Conservation (phyloP, 2,329 filamentous ascomycete species). For the Oidium heveae region DNA sequence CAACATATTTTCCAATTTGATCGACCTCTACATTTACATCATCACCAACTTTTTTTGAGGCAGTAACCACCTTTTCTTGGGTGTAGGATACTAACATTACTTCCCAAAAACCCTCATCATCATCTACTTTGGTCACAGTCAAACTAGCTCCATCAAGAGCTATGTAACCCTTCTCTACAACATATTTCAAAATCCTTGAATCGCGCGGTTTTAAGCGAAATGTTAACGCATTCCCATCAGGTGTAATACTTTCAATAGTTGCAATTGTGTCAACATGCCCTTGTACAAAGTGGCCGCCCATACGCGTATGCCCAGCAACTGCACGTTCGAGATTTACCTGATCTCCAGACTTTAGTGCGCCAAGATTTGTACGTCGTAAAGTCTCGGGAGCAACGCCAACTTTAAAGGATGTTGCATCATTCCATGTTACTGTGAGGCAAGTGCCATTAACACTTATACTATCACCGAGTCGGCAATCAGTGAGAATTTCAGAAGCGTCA, state of each 20-base stretch:
- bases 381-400: constrained; percentile 92
- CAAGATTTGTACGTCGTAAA: constrained; percentile 85
- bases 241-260: constrained; percentile 41
- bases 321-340: constrained; percentile 84
- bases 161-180: constrained; percentile 92
- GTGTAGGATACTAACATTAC: constrained; percentile 97
- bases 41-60: constrained; percentile 15
- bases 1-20: constrained; percentile 49
- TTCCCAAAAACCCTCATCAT: constrained; percentile 63
- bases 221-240: constrained; percentile 75
- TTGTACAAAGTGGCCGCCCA: constrained; percentile 97
- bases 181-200: constrained; percentile 47
- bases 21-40: constrained; percentile 16
- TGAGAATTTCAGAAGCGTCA: constrained; percentile 44
- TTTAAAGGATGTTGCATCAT: constrained; percentile 42
- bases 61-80: constrained; percentile 54
- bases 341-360: constrained; percentile 36
- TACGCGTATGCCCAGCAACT: constrained; percentile 71
- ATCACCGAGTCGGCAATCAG: constrained; percentile 68
- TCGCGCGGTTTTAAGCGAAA: constrained; percentile 58
- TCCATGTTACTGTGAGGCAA: constrained; percentile 75
- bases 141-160: constrained; percentile 85
- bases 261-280: constrained; percentile 88
- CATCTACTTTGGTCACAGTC: constrained; percentile 70
- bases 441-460: constrained; percentile 90